These are phyloP conservation scores for Lizanozyma gosingica DNA, from an alignment of 1,139 yeast species.

Conservation along the genomic window DNA sequence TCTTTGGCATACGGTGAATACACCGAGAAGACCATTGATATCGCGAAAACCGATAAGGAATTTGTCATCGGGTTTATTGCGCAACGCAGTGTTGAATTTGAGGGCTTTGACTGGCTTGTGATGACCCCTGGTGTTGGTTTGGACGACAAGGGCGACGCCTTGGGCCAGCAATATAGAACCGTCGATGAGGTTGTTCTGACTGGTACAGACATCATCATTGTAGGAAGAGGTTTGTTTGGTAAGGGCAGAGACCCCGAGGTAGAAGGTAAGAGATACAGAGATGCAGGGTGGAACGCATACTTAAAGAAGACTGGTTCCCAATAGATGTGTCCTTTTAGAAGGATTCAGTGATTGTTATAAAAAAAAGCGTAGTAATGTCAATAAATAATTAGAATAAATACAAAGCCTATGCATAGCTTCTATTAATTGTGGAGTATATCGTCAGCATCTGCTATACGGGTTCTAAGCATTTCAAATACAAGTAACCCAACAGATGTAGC, in stretches of 20 bases:
- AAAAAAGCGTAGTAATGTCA: no score
- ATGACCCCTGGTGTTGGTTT: slow-evolving; percentile 99
- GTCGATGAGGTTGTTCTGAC: slow-evolving; percentile 74
- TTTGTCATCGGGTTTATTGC: slow-evolving; percentile 97
- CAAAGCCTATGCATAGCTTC: neutral
- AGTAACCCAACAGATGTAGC: slow-evolving; percentile 81
- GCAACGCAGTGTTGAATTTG: slow-evolving; percentile 82
- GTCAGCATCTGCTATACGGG: slow-evolving; percentile 12
- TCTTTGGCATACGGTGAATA: slow-evolving; percentile 89
- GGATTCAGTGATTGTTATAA: no score
- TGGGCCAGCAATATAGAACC: slow-evolving; percentile 95
- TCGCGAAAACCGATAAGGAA: slow-evolving; percentile 78
- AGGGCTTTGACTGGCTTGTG: slow-evolving; percentile 87
- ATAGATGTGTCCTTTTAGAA: neutral
- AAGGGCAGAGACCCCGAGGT: slow-evolving; percentile 84
- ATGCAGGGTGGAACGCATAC: slow-evolving; percentile 94
- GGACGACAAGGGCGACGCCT: slow-evolving; percentile 92
- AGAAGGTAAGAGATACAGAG: slow-evolving; percentile 83
- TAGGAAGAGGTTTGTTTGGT: slow-evolving; percentile 95
- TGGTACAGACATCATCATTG: slow-evolving; percentile 92
- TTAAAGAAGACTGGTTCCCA: slow-evolving; percentile 31
- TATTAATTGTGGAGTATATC: neutral
- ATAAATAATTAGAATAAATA: no score
- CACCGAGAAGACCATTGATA: slow-evolving; percentile 77
- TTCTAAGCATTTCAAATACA: slow-evolving; percentile 76